Conservation (phyloP, 352 stramenopile species). For the Globisporangium nunn region DNA sequence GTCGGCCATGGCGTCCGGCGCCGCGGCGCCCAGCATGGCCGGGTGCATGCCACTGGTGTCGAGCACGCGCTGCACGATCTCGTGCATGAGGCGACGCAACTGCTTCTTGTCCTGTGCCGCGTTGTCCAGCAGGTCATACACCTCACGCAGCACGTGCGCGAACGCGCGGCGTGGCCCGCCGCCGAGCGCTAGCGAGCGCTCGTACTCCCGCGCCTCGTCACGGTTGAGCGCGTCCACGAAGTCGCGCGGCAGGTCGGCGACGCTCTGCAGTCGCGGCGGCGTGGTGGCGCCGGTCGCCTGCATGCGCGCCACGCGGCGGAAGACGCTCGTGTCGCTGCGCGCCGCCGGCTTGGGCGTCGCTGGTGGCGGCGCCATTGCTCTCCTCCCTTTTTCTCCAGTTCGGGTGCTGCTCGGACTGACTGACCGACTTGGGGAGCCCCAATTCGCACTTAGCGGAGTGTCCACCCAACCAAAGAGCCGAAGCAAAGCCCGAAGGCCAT, state of each 20-base stretch:
- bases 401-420: no score
- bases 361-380: background rate
- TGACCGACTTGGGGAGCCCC: no score
- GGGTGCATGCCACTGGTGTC: slow-evolving; percentile 55
- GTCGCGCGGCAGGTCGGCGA: slow-evolving; percentile 39
- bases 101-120: slow-evolving; percentile 39
- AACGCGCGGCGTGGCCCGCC: slow-evolving; percentile 36
- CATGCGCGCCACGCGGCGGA: slow-evolving; percentile 51
- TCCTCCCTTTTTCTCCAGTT: background rate
- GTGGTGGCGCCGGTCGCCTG: slow-evolving; percentile 43
- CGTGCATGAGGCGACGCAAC: slow-evolving; percentile 55
- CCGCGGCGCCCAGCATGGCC: slow-evolving; percentile 6
- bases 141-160: slow-evolving; percentile 49
- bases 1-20: slow-evolving; percentile 19
- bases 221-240: slow-evolving; percentile 44
- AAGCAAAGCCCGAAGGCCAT: slow-evolving; percentile 6
- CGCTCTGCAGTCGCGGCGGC: slow-evolving; percentile 29
- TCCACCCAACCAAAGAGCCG: no score
- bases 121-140: slow-evolving; percentile 54
- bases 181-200: slow-evolving; percentile 36
- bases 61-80: slow-evolving; percentile 63
- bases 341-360: background rate
- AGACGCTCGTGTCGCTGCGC: slow-evolving; percentile 21
- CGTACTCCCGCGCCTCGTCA: slow-evolving; percentile 35
- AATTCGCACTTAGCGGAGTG: no score